These are phyloP conservation scores for Phialophora expanda DNA, from an alignment of 2,329 filamentous ascomycete species.

Conservation along the genomic window DNA sequence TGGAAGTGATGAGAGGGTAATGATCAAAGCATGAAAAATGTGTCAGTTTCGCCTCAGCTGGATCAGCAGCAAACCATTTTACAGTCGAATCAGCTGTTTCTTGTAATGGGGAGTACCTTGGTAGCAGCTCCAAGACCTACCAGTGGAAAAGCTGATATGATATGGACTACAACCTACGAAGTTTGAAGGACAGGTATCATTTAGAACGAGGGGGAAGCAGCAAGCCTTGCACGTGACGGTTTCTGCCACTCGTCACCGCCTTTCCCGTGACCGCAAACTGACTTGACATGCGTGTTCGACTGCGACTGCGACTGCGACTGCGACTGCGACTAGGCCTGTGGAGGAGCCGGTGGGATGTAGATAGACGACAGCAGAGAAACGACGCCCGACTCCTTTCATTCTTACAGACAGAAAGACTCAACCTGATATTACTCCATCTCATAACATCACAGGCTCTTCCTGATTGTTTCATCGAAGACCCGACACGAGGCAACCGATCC, in stretches of 20 bases:
- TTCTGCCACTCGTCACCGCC: constrained; percentile 27
- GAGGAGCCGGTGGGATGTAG: constrained; percentile 5
- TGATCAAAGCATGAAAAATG: neutral
- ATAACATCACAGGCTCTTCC: neutral
- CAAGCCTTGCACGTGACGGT: constrained; percentile 13
- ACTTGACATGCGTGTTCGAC: constrained; percentile 15
- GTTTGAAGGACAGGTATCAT: neutral
- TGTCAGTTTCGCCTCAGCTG: neutral
- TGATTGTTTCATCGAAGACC: neutral
- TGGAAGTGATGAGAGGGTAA: neutral
- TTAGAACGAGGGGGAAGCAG: neutral
- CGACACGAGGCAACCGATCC: neutral
- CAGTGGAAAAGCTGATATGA: neutral
- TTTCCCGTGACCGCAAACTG: constrained; percentile 15
- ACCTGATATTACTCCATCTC: neutral
- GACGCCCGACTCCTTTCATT: constrained; percentile 1
- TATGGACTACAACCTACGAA: neutral
- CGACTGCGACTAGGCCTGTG: constrained; percentile 3
- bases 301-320: constrained; percentile 17
- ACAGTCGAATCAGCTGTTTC: neutral
- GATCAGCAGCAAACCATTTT: neutral
- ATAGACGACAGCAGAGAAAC: neutral
- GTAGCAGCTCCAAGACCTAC: neutral
- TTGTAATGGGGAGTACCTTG: neutral
- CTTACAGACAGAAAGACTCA: too few species aligned